These are phyloP conservation scores for Dysphania ambrosioides DNA, from an alignment of 148 eudicot species.

Conservation along the genomic window DNA sequence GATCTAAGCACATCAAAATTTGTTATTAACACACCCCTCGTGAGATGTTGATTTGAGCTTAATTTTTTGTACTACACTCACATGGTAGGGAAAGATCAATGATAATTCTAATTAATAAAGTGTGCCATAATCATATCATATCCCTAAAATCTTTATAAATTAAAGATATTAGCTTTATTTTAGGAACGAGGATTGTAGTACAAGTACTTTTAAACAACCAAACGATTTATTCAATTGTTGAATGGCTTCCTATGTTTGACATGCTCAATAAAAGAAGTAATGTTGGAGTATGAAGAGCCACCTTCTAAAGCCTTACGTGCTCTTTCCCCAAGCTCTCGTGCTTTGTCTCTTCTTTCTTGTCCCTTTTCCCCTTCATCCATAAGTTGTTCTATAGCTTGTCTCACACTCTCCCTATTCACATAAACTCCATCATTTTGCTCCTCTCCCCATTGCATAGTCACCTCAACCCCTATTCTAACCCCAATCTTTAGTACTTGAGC, in stretches of 20 bases:
- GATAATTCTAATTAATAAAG: too few species aligned
- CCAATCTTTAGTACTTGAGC: slow-evolving; percentile 31
- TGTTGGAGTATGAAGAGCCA: slow-evolving; percentile 36
- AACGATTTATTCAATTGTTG: too few species aligned
- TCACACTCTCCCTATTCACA: slow-evolving; percentile 31
- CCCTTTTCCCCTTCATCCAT: slow-evolving; percentile 37
- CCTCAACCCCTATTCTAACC: slow-evolving; percentile 30
- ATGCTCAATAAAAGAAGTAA: slow-evolving; percentile 24
- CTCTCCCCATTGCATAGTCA: slow-evolving; percentile 22
- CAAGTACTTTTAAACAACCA: too few species aligned
- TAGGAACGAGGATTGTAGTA: too few species aligned
- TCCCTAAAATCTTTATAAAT: too few species aligned
- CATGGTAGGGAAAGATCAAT: too few species aligned
- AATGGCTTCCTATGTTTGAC: slow-evolving; percentile 24
- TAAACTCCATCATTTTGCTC: slow-evolving; percentile 27
- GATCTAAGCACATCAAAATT: too few species aligned
- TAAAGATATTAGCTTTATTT: too few species aligned
- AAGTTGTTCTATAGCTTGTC: slow-evolving; percentile 23
- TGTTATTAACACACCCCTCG: too few species aligned
- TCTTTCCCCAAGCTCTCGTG: slow-evolving; percentile 26
- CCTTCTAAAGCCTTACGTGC: slow-evolving; percentile 36
- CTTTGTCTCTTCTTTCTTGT: slow-evolving; percentile 27
- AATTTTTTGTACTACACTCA: too few species aligned
- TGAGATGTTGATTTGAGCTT: too few species aligned
- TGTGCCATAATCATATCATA: too few species aligned